phyloP scores from a whole-genome alignment of 1,284 basidiomycete genomes.

The Rhodotorula sp. region DNA sequence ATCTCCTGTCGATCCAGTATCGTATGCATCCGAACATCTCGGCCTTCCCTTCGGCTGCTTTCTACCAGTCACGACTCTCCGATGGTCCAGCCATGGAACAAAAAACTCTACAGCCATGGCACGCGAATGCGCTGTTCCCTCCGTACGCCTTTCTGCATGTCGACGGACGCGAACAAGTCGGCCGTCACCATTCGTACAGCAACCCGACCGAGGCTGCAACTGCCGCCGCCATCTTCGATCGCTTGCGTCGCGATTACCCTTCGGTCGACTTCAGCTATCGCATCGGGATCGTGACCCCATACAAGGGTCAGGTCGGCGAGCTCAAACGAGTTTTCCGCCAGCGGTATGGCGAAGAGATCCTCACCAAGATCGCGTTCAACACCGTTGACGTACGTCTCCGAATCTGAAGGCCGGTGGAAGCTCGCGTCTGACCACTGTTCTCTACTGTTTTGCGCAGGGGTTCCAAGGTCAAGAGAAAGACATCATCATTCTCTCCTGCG shows the following conservation, averaged over 20 bases:
- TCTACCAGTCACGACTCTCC: slow-evolving; percentile 77
- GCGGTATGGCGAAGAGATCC: slow-evolving; percentile 71
- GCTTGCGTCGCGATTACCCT: slow-evolving; percentile 66
- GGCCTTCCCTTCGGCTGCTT: slow-evolving; percentile 79
- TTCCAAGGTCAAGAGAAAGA: slow-evolving; percentile 99
- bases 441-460: slow-evolving; percentile 56
- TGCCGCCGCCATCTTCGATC: slow-evolving; percentile 75
- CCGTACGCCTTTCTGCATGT: slow-evolving; percentile 90
- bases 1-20: slow-evolving; percentile 97
- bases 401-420: too few species aligned
- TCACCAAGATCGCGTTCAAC: slow-evolving; percentile 83
- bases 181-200: slow-evolving; percentile 65
- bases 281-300: slow-evolving; percentile 92
- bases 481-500: slow-evolving; percentile 91
- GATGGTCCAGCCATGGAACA: slow-evolving; percentile 87
- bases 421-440: not conserved
- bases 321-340: slow-evolving; percentile 69
- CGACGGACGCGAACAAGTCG: slow-evolving; percentile 49
- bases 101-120: slow-evolving; percentile 86
- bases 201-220: slow-evolving; percentile 76
- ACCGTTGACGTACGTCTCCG: slow-evolving; percentile 64
- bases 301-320: slow-evolving; percentile 83
- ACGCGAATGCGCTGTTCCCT: slow-evolving; percentile 72
- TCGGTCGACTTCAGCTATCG: slow-evolving; percentile 58
- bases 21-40: slow-evolving; percentile 99